Evolutionary conservation across 1,139 yeast species (phyloP), one percentile per base, ranked within the genome.

Genomic region (Candida mesenterica): DNA sequence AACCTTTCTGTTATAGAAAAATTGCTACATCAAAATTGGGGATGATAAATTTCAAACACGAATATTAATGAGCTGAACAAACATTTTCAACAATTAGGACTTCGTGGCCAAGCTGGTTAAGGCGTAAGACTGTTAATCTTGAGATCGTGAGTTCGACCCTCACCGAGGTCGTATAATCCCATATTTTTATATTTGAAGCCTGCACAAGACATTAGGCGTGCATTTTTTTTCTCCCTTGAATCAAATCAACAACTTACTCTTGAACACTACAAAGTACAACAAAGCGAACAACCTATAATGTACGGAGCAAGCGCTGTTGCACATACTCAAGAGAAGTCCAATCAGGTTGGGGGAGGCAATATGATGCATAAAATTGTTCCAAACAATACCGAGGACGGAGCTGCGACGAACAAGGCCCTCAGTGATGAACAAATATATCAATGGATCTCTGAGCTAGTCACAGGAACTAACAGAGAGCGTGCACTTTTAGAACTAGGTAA

Each of bases 401-500:
- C 33, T 5, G n/a, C 37, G 8, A 15, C 39, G n/a, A 59, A 55
- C 38, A 79, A 76, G 42, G 89, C 95, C 1, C 63, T 87, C 25
- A 88, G 82, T 42, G 96, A 89, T 57, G 88, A 86, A 41, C 86
- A 87, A 55, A 94, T 90, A 12, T 86, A 82, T 57, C 83, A 82
- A 44, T 88, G 97, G 96, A 85, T 92, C 33, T 74, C 84, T 20
- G 97, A 90, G 56, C 70, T 92, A 36, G 89, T 88, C 26, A 82
- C 87, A 39, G 97, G 97, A 1, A 85, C 90, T 27, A 86, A 86
- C 53, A 78, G 95, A 51, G 98, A 92, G 53, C 87, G 92, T 51
- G 97, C 98, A 1, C 68, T 92, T 38, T 64, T 89, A 44, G 97
- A 90, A 56, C 68, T 92, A 34, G 97, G 97, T 6, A 88, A 92